Conservation (phyloP, 345 rosid genomes). For the Raphanus sativus region DNA sequence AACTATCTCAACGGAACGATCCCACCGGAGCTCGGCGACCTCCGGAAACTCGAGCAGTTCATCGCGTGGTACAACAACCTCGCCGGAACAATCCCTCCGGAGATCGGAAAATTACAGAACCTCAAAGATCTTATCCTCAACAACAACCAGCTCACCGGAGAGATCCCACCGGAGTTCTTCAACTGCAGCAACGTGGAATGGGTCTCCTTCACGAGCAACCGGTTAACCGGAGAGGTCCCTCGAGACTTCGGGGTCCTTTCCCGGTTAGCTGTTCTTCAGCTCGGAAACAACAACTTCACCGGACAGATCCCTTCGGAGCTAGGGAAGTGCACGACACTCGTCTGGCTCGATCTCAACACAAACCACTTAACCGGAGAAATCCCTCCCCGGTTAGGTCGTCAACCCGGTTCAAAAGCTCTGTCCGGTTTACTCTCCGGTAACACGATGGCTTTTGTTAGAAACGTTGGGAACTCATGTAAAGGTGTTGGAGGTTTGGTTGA, state of each 20-base stretch:
- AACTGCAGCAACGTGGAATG: conserved; percentile 86
- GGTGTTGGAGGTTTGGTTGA: conserved; percentile 94
- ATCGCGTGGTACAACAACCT: conserved; percentile 88
- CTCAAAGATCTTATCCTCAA: conserved; percentile 83
- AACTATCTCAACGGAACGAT: conserved; percentile 83
- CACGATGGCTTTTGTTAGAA: conserved; percentile 83
- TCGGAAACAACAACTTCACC: conserved; percentile 82
- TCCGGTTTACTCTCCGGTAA: conserved; percentile 78
- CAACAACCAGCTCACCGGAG: conserved; percentile 76
- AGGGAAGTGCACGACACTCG: conserved; percentile 80
- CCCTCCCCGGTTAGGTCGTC: conserved; percentile 85
- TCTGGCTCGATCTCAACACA: conserved; percentile 90
- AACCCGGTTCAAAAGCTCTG: conserved; percentile 78
- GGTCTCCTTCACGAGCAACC: conserved; percentile 88
- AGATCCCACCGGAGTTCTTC: conserved; percentile 74
- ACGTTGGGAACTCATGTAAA: conserved; percentile 90
- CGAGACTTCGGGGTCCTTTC: conserved; percentile 61
- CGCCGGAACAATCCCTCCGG: conserved; percentile 76
- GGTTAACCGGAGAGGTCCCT: conserved; percentile 66
- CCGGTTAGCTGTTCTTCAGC: conserved; percentile 86
- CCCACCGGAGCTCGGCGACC: conserved; percentile 75
- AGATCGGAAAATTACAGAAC: conserved; percentile 68
- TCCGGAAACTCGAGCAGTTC: conserved; percentile 79
- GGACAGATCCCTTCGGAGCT: conserved; percentile 87
- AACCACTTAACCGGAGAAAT: conserved; percentile 89